phyloP scores from a whole-genome alignment of 345 rosid species.

The Leavenworthia alabamica region DNA sequence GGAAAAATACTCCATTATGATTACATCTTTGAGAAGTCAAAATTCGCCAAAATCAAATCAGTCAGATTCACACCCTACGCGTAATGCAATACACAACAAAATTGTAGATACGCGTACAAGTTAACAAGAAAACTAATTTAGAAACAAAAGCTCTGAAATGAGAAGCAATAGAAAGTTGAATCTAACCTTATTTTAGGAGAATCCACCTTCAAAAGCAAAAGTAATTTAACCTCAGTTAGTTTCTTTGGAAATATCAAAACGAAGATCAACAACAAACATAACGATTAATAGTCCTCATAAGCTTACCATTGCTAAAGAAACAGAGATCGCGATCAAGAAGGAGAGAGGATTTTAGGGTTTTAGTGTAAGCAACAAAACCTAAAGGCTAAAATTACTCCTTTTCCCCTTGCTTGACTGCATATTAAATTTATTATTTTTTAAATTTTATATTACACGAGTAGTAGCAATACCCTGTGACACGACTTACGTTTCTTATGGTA shows the following conservation, averaged over 20 bases:
- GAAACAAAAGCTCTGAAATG: not conserved
- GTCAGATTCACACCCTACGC: conserved; percentile 6
- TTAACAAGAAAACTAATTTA: not conserved
- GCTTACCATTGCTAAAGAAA: conserved; percentile 25
- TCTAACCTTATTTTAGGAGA: conserved; percentile 63
- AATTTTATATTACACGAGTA: not conserved
- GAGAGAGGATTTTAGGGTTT: conserved; percentile 29
- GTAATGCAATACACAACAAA: not conserved
- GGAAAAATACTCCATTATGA: not conserved
- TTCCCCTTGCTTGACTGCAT: conserved; percentile 12
- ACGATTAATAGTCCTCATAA: not conserved
- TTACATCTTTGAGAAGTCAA: not conserved
- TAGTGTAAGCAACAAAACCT: conserved; percentile 7
- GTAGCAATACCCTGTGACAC: not conserved
- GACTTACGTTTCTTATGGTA: conserved; percentile 15
- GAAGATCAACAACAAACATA: not conserved
- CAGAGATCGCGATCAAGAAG: conserved; percentile 1
- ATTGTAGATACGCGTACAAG: not conserved
- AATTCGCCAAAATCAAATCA: not conserved
- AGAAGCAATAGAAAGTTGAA: not conserved
- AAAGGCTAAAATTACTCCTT: not conserved
- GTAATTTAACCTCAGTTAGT: not conserved
- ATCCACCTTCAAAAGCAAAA: conserved; percentile 48
- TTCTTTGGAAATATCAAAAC: not conserved
- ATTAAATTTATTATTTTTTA: not conserved